phyloP scores from a whole-genome alignment of 805 yeast genomes.

The Schizosaccharomyces osmophilus region DNA sequence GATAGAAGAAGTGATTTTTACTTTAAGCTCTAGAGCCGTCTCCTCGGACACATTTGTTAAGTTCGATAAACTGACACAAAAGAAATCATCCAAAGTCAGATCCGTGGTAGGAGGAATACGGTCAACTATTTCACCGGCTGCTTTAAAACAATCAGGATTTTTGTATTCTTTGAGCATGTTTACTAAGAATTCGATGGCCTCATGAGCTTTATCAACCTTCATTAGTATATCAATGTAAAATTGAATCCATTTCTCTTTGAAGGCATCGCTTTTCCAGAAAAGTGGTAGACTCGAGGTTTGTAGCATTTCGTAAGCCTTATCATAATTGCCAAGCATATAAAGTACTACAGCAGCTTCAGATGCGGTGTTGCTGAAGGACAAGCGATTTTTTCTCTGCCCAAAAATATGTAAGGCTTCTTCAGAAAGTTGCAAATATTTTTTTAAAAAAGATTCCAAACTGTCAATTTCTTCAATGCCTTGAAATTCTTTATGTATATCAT shows the following conservation, averaged over 20 bases:
- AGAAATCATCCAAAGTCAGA: no score
- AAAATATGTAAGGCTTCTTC: not conserved
- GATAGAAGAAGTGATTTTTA: not conserved
- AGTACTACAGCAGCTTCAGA: not conserved
- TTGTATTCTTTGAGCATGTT: no score
- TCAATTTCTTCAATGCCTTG: not conserved
- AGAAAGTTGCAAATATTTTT: not conserved
- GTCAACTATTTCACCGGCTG: no score
- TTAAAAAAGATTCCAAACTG: not conserved
- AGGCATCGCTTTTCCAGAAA: not conserved
- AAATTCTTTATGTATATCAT: not conserved
- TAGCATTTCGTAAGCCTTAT: not conserved
- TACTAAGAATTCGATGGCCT: not conserved
- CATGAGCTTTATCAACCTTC: not conserved
- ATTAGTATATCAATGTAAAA: not conserved
- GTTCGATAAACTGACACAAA: no score
- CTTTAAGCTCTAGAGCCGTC: no score
- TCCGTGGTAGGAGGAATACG: no score
- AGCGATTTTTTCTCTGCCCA: not conserved
- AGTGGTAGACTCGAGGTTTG: not conserved
- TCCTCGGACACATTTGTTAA: no score
- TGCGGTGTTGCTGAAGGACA: not conserved
- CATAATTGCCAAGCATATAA: not conserved
- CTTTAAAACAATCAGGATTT: no score
- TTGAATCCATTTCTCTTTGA: not conserved